phyloP scores from a whole-genome alignment of 306 rosid genomes.

The Echinosophora koreensis region DNA sequence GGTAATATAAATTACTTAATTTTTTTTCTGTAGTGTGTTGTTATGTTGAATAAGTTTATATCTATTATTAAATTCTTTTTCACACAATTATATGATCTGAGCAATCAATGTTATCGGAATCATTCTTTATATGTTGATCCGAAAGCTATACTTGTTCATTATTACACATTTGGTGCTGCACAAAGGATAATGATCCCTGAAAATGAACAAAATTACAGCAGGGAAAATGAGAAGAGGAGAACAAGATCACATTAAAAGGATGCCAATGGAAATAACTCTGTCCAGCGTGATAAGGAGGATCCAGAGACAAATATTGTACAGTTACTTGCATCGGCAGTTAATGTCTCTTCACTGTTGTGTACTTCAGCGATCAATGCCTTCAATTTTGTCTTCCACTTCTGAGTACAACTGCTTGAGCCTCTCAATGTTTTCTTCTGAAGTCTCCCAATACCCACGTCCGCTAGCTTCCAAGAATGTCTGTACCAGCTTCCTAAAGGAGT shows the following conservation, averaged over 20 bases:
- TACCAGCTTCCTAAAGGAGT: constrained; percentile 90
- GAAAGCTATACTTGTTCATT: constrained; percentile 36
- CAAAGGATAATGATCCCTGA: constrained; percentile 48
- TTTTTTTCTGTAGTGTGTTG: neutral
- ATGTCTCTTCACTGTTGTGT: constrained; percentile 44
- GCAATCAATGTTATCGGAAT: neutral
- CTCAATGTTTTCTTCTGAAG: constrained; percentile 83
- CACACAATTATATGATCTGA: constrained; percentile 1
- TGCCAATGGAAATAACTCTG: constrained; percentile 28
- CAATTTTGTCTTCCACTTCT: constrained; percentile 97
- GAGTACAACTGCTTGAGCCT: constrained; percentile 80
- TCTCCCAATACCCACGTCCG: constrained; percentile 99
- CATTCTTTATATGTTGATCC: constrained; percentile 23
- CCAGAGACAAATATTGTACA: constrained; percentile 27
- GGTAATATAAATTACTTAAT: neutral
- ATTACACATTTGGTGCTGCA: constrained; percentile 42
- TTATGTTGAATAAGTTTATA: constrained; percentile 1
- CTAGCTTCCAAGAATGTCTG: constrained; percentile 98
- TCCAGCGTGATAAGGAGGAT: constrained; percentile 29
- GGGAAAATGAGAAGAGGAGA: constrained; percentile 47
- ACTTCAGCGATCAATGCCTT: constrained; percentile 85
- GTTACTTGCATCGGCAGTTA: constrained; percentile 43
- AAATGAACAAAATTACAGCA: constrained; percentile 50
- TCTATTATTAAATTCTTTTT: neutral
- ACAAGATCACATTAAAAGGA: constrained; percentile 46